Evolutionary conservation across 345 rosid species (phyloP), one percentile per base, ranked within the genome.

Genomic region (Eucalyptus guilfoylei): DNA sequence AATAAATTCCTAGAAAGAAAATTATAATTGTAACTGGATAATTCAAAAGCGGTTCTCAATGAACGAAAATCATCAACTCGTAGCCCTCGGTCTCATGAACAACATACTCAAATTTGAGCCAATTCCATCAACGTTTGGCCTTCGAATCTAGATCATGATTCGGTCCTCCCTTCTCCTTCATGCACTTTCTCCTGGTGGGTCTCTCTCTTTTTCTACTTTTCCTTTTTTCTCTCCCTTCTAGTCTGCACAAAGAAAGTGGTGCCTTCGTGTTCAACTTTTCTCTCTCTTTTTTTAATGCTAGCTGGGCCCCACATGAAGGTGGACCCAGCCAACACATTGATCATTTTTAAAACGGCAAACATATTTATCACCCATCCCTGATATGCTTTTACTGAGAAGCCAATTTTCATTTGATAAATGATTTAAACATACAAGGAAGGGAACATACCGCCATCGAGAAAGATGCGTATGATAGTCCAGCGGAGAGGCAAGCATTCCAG

Each of bases 391-490:
- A 40, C 83, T 21, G 44, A 72, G 83, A 76, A 76, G 8, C 83
- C 83, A 76, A 21, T 76, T 72, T 37, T 21, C 14, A 19, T 37
- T 21, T 76, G 47, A 72, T 1, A 72, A 72, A 37, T 72, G 81
- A 37, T 37, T 72, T 37, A 72, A 37, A 72, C 83, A 72, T 37
- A 10, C 45, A 21, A 72, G 83, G 28, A 72, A 37, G 83, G 83
- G 45, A 28, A 8, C 30, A 85, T 95, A 96, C 97, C 93, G 99
- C 99, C 99, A 96, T 95, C 64, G 98, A 95, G 93, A 97, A 95
- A 86, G 99, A 97, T 1, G 98, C 98, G 23, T 96, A 97, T 4
- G 99, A 95, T 80, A 98, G 94, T 16, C 98, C 98, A 1, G 91
- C 89, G 34, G 95, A 80, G 86, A 87, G 88, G 93, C 99, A 97